These are phyloP conservation scores for Aplosporella prunicola DNA, from an alignment of 2,329 filamentous ascomycete species.

Conservation along the genomic window DNA sequence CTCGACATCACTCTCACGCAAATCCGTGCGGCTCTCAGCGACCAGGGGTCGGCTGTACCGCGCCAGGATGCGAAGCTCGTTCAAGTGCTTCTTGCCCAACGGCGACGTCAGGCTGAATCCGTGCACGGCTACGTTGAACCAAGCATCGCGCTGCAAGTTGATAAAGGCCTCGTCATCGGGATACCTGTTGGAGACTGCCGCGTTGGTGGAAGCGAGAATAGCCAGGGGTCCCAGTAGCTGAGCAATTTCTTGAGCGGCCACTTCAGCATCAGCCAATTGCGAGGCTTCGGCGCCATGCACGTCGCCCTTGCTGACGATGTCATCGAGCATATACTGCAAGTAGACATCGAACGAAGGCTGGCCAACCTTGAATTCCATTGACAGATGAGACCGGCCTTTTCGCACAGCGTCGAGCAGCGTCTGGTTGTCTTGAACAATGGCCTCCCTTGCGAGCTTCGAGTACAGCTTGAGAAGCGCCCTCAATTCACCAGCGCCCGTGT, in stretches of 20 bases:
- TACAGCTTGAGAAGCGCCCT: slow-evolving; percentile 79
- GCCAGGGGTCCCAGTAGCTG: slow-evolving; percentile 84
- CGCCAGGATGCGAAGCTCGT: slow-evolving; percentile 75
- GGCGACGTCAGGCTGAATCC: slow-evolving; percentile 71
- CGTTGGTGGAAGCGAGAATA: slow-evolving; percentile 57
- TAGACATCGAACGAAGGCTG: slow-evolving; percentile 77
- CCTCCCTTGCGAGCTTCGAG: slow-evolving; percentile 62
- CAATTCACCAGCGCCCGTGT: slow-evolving; percentile 72
- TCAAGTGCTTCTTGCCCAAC: slow-evolving; percentile 60
- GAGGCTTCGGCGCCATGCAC: slow-evolving; percentile 61
- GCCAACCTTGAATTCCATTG: slow-evolving; percentile 54
- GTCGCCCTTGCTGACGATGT: slow-evolving; percentile 84
- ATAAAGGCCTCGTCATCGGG: slow-evolving; percentile 43
- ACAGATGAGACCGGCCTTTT: slow-evolving; percentile 71
- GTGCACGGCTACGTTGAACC: slow-evolving; percentile 97
- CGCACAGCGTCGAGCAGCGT: slow-evolving; percentile 62
- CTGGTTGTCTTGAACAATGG: slow-evolving; percentile 58
- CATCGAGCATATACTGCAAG: slow-evolving; percentile 71
- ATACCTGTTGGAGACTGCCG: slow-evolving; percentile 50
- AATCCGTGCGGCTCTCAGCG: slow-evolving; percentile 77
- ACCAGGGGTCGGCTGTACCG: slow-evolving; percentile 81
- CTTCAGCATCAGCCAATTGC: slow-evolving; percentile 67
- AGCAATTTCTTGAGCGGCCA: slow-evolving; percentile 77
- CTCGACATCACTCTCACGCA: slow-evolving; percentile 92
- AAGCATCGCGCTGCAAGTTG: slow-evolving; percentile 74